Percentiles rank a stretch among this genome's conserved stretches.
Conservation (phyloP, 225 moss, liverwort and hornwort genomes). For the Bryum argenteum region DNA sequence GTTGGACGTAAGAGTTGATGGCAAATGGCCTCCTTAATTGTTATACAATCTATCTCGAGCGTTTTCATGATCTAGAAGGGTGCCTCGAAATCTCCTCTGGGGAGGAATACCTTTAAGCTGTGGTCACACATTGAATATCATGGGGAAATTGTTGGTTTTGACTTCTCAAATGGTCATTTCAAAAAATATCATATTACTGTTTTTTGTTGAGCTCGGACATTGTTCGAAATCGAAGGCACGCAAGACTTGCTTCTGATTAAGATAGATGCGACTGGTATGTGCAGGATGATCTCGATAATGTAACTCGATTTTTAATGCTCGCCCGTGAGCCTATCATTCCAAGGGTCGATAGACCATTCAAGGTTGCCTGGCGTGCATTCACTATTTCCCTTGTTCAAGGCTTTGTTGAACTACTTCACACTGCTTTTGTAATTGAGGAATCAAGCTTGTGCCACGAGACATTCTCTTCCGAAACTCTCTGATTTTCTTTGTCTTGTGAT, state of each 20-base stretch:
- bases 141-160: constrained; percentile 2
- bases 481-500: constrained; percentile 9
- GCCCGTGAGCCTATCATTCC: constrained; percentile 96
- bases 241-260: constrained; percentile 9
- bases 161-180: background rate
- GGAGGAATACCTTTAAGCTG: constrained; percentile 6
- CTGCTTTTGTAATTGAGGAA: constrained; percentile 9
- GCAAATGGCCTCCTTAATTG: constrained; percentile 11
- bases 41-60: background rate
- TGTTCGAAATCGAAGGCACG: background rate
- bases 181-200: background rate
- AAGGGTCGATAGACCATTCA: constrained; percentile 87
- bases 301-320: constrained; percentile 92
- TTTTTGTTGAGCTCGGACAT: constrained; percentile 19
- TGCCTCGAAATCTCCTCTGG: background rate
- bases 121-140: constrained; percentile 4
- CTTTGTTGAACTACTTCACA: background rate
- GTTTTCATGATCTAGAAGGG: background rate
- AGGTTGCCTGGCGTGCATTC: constrained; percentile 40
- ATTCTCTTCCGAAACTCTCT: background rate
- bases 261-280: constrained; percentile 14
- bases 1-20: constrained; percentile 5
- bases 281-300: constrained; percentile 92
- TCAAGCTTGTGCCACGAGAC: background rate
- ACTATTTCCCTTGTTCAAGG: background rate